phyloP scores from a whole-genome alignment of 768 basidiomycete species.

The Leccinum subtestaceum region DNA sequence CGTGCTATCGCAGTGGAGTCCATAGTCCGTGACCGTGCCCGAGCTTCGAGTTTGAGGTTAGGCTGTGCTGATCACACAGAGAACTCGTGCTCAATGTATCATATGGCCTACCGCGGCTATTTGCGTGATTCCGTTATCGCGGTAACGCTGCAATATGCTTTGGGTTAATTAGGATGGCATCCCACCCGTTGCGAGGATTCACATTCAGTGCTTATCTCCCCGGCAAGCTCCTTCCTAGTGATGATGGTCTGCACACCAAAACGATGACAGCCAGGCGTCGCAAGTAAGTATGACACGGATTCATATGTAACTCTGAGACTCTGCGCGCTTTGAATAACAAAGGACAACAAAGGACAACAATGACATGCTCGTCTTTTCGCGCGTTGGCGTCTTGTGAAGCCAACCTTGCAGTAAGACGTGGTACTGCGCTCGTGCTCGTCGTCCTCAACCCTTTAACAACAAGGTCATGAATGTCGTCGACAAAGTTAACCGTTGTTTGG shows the following conservation, averaged over 20 bases:
- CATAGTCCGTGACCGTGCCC: not conserved
- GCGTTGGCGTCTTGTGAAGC: constrained; percentile 13
- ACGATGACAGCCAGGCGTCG: too few species aligned
- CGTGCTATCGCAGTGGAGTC: not conserved
- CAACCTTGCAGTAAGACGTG: constrained; percentile 12
- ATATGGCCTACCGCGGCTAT: not conserved
- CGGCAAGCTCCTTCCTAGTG: too few species aligned
- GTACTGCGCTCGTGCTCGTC: constrained; percentile 17
- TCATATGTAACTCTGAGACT: too few species aligned
- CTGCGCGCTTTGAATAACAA: constrained; percentile 19
- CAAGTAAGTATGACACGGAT: too few species aligned
- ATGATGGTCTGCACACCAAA: too few species aligned
- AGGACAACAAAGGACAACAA: constrained; percentile 29
- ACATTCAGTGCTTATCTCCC: not conserved
- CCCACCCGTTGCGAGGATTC: too few species aligned
- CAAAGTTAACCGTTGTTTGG: constrained; percentile 47
- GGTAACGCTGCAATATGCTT: too few species aligned
- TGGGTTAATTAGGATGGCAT: too few species aligned
- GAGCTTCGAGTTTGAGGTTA: not conserved
- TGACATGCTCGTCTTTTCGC: constrained; percentile 21
- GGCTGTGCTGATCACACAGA: not conserved
- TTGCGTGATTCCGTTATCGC: not conserved
- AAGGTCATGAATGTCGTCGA: constrained; percentile 58
- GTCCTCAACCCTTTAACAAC: constrained; percentile 8
- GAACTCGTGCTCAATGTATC: not conserved